phyloP scores from a whole-genome alignment of 2,329 filamentous ascomycete species.

The Cladosporium halotolerans region DNA sequence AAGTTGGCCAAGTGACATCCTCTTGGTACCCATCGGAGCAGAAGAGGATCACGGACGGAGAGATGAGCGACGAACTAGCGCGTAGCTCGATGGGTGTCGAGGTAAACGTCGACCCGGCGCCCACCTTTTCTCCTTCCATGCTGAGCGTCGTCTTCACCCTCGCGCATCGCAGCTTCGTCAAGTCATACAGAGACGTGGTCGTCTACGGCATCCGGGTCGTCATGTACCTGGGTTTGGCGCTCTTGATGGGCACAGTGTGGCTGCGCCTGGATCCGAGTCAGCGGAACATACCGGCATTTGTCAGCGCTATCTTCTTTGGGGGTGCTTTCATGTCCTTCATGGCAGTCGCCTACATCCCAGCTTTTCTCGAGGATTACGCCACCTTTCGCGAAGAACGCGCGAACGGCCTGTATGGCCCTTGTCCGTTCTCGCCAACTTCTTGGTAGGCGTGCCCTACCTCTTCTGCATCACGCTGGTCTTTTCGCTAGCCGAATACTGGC shows the following conservation, averaged over 20 bases:
- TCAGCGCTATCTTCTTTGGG: conserved; percentile 65
- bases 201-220: conserved; percentile 75
- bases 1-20: conserved; percentile 48
- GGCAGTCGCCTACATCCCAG: conserved; percentile 72
- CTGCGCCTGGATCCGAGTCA: conserved; percentile 63
- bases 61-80: conserved; percentile 31
- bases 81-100: conserved; percentile 28
- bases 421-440: conserved; percentile 73
- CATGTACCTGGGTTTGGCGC: conserved; percentile 75
- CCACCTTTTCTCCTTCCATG: conserved; percentile 30
- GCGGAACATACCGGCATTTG: conserved; percentile 69
- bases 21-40: conserved; percentile 50
- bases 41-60: conserved; percentile 28
- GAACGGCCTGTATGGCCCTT: conserved; percentile 73
- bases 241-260: conserved; percentile 88
- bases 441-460: conserved; percentile 74
- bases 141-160: conserved; percentile 52
- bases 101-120: conserved; percentile 34
- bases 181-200: conserved; percentile 76
- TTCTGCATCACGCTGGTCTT: conserved; percentile 73
- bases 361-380: conserved; percentile 71
- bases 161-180: conserved; percentile 73
- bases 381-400: conserved; percentile 72
- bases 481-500: conserved; percentile 70
- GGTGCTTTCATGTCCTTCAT: conserved; percentile 50